These are phyloP conservation scores for Dipteronia sinensis DNA, from an alignment of 345 rosid genomes.

Conservation along the genomic window DNA sequence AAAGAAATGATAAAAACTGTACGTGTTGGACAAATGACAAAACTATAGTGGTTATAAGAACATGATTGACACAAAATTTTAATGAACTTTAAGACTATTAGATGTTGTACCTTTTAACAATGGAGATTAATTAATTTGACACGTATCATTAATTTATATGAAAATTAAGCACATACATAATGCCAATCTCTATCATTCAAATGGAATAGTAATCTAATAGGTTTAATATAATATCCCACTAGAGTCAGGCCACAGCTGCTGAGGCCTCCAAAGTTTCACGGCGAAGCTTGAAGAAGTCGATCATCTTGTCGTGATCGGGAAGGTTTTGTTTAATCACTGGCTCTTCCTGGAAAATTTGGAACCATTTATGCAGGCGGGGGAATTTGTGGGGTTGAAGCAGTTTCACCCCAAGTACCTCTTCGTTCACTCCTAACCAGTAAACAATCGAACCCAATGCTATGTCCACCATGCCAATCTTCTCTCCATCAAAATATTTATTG, in stretches of 20 bases:
- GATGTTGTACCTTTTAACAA: too few relatives aligned
- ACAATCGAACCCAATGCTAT: neutral
- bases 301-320: neutral
- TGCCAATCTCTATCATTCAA: too few relatives aligned
- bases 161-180: too few relatives aligned
- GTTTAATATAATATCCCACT: neutral
- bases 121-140: too few relatives aligned
- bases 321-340: conserved; percentile 25
- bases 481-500: conserved; percentile 14
- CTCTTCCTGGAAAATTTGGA: conserved; percentile 7
- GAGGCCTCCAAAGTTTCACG: neutral
- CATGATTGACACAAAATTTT: too few relatives aligned
- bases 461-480: conserved; percentile 9
- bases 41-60: too few relatives aligned
- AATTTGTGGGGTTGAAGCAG: conserved; percentile 17
- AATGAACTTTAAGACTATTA: too few relatives aligned
- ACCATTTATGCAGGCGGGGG: conserved; percentile 23
- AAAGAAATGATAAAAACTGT: too few relatives aligned
- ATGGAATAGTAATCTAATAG: too few relatives aligned
- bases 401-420: conserved; percentile 1
- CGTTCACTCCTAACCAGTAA: neutral
- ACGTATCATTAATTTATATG: too few relatives aligned
- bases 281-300: neutral
- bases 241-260: neutral
- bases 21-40: too few relatives aligned